Evolutionary conservation across 2,329 filamentous ascomycete genomes (phyloP).

Genomic region (Bipolaris sorokiniana): DNA sequence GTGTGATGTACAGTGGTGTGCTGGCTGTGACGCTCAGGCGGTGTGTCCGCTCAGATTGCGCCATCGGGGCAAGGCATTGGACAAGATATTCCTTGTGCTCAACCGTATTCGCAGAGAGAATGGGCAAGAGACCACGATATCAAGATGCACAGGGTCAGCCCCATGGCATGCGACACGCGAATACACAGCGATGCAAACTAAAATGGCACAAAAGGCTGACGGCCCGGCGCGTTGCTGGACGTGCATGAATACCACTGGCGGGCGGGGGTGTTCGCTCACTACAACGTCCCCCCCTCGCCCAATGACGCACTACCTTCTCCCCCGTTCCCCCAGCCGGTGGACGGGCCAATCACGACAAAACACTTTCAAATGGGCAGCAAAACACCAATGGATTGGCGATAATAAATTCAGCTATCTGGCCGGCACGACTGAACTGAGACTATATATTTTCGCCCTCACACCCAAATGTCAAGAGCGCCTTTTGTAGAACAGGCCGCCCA

Average conservation of each 20-base stretch:
- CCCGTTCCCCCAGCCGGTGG: conserved; percentile 5
- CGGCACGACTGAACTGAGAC: conserved; percentile 23
- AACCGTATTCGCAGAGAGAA: conserved; percentile 17
- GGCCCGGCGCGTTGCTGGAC: conserved; percentile 19
- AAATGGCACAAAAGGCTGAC: conserved; percentile 3
- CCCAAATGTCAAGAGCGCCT: conserved; percentile 20
- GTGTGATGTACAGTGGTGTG: conserved; percentile 17
- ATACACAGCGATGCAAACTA: conserved; percentile 11
- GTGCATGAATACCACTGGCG: conserved; percentile 6
- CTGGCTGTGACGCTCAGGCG: conserved; percentile 30
- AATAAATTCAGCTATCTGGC: conserved; percentile 37
- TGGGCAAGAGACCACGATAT: not conserved
- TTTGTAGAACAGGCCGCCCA: conserved; percentile 26
- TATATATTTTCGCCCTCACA: conserved; percentile 22
- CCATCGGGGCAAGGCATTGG: conserved; percentile 41
- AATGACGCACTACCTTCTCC: conserved; percentile 21
- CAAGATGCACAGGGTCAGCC: not conserved
- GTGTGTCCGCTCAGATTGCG: conserved; percentile 40
- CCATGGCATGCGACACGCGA: conserved; percentile 17
- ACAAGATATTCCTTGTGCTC: conserved; percentile 23
- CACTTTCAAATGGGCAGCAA: conserved; percentile 6
- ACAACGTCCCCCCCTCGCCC: conserved; percentile 2
- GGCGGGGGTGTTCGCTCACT: conserved; percentile 5
- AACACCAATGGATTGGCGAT: conserved; percentile 28
- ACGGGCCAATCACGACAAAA: conserved; percentile 1